Base-by-base conservation (phyloP, 2,329 filamentous ascomycete genomes). In the Lithohypha guttulata region DNA sequence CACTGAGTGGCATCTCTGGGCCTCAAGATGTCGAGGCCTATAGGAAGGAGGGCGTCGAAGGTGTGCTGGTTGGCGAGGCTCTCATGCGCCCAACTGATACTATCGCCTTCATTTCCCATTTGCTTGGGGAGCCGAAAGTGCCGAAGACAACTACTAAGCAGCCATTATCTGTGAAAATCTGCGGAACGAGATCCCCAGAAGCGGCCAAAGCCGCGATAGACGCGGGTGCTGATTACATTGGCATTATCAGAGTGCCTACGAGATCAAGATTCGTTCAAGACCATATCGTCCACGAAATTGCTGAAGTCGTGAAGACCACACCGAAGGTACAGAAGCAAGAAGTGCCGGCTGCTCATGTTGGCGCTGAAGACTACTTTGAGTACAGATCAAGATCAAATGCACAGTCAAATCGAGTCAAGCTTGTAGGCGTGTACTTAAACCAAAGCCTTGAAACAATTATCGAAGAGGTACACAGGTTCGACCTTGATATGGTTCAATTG, bases 401-500 rank as follows among this genome's bases (percentile, higher is more conserved):
- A 6, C 60, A 68, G 60, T 70, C 56, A 56, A 67, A 57, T 55
- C 74, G 82, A 7, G 79, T 89, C 1, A 70, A 91, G 2, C 70
- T 98, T 1, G 91, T 94, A 4, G 91, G 91, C 41, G 89, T 98
- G 2, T 98, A 98, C 65, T 81, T 84, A 53, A 83, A 95, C 58
- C 89, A 96, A 55, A 77, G 89, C 1, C 68, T 98, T 7, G 73
- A 76, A 23, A 85, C 94, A 51, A 70, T 98, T 5, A 68, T 96
- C 35, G 73, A 79, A 46, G 77, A 89, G 57, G 83, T 93, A 52
- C 75, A 75, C 48, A 68, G 77, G 9, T 77, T 94, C 48, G 69
- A 72, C 31, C 73, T 98, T 29, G 91, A 98, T 56, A 65, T 94
- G 38, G 84, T 98, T 5, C 91, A 98, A 57, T 73, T 98, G 2